Evolutionary conservation across 2,329 filamentous ascomycete genomes (phyloP).

Genomic region (Verticillium tricorpus): DNA sequence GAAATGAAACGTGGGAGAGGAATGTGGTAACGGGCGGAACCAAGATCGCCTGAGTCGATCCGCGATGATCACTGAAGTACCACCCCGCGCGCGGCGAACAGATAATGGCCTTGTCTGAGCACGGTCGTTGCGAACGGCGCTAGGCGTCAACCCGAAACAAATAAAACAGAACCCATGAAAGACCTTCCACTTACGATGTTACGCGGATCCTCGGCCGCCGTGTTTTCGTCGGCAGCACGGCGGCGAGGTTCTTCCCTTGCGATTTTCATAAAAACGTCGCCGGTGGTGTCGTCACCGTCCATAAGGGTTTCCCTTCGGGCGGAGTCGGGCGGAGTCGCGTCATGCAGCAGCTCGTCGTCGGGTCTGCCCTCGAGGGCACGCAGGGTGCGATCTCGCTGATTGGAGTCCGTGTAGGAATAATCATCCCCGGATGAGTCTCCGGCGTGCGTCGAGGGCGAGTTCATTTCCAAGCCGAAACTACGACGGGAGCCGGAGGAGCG

Average conservation of each 20-base stretch:
- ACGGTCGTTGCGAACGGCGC: slow-evolving; percentile 2
- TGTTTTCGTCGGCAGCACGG: slow-evolving; percentile 28
- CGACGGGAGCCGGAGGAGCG: slow-evolving; percentile 54
- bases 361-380: slow-evolving; percentile 45
- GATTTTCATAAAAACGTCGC: slow-evolving; percentile 56
- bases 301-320: slow-evolving; percentile 24
- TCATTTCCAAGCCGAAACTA: slow-evolving; percentile 51
- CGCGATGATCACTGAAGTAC: neutral
- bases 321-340: slow-evolving; percentile 30
- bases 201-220: slow-evolving; percentile 28
- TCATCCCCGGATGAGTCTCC: slow-evolving; percentile 38
- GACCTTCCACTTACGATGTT: slow-evolving; percentile 39
- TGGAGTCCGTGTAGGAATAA: slow-evolving; percentile 28
- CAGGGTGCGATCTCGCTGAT: slow-evolving; percentile 44
- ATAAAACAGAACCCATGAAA: slow-evolving; percentile 3
- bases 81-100: neutral
- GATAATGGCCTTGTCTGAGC: neutral
- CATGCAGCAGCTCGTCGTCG: slow-evolving; percentile 27
- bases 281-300: slow-evolving; percentile 46
- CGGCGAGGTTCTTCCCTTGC: slow-evolving; percentile 47
- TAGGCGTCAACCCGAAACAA: slow-evolving; percentile 3
- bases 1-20: slow-evolving; percentile 1
- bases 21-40: slow-evolving; percentile 1
- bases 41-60: neutral
- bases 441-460: slow-evolving; percentile 33